Base-by-base conservation (phyloP, 2,329 filamentous ascomycete genomes). In the Zelopaecilomyces penicillatus region DNA sequence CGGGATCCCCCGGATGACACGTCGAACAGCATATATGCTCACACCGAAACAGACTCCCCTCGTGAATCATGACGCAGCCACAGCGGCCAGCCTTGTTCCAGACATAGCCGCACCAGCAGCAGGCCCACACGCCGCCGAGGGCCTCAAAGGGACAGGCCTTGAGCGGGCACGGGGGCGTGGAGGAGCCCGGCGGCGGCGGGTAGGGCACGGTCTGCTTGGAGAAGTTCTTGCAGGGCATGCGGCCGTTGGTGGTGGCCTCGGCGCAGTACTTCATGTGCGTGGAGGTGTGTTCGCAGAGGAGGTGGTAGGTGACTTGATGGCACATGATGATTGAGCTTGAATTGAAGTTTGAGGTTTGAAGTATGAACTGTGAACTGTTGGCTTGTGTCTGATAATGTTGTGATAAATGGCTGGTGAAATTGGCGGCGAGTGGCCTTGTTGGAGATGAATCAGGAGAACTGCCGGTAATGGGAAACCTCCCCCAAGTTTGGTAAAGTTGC, bases 61-160 rank as follows among this genome's bases (percentile, higher is more conserved):
- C 69, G 39, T 70, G 65, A 44, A 75, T 68, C 73, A 76, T 75
- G 56, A 74, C 60, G 55, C 71, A 74, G 50, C 66, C 66, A 58
- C 73, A 76, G 28, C 72, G 66, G 4, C 72, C 73, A 28, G 61
- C 59, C 37, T 65, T 64, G 52, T 77, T 76, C 64, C 69, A 69
- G n/a, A 63, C 62, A 53, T 75, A 75, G 29, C 73, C 73, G 46
- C 73, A 76, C 72, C 71, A 76, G 57, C 73, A 76, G 58, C 73
- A 76, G 57, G 74, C 73, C 74, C 74, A 77, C 50, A 58, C 66
- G 30, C 73, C 64, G 45, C 71, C 68, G 46, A 69, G 67, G 39
- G 61, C 59, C 58, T 74, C 71, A 51, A 73, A 76, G 6, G 74
- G 71, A 44, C 74, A 76, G 41, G 63, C 61, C 27, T 41, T 26